Base-by-base conservation (phyloP, 2,329 filamentous ascomycete genomes). In the Knufia petricola region DNA sequence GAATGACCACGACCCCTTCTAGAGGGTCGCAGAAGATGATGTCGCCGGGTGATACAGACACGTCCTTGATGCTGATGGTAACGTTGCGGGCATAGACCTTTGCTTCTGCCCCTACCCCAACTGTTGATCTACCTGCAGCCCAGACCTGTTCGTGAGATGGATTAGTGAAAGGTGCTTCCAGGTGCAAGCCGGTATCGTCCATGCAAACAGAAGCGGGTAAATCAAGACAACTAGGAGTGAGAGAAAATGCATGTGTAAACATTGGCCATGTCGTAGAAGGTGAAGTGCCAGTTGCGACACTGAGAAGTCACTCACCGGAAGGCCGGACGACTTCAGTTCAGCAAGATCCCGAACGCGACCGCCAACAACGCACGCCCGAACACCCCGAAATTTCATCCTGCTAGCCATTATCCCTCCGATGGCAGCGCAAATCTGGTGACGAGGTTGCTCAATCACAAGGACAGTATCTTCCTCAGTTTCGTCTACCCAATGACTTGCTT, bases 401-500 rank as follows among this genome's bases (percentile, higher is more conserved):
- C 76, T 69, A 3, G 82, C 84, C 76, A 87, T 84, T 55, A 88
- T 85, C 15, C 84, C 84, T n/a, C 85, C 85, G 4, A 85, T 74
- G 6, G 85, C 74, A 4, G 84, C 84, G 64, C 84, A 86, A 45
- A 72, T 73, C 61, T 87, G 82, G 1, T 70, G 73, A 0, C 69
- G 59, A 0, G 83, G 81, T 58, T 87, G 83, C 52, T 78, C 76
- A 50, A 87, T 73, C 3, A 88, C 67, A 3, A 81, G 77, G 46
- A 87, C 72, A 1, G 79, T 82, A 6, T 72, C 75, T 0, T 73
- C 67, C 21, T 76, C 65, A 1, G 78, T 75, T 36, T 78, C 66
- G 63, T 89, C 85, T 31, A 81, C 81, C 74, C 81, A 88, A 58
- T 87, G 84, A 4, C 71, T 75, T 6, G 71, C 75, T 2, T 68